A percentile compares a stretch with the other conserved stretches of the same genome.
These are phyloP conservation scores for Chrysoporthe deuterocubensis DNA, from an alignment of 2,329 filamentous ascomycete genomes.

Conservation along the genomic window DNA sequence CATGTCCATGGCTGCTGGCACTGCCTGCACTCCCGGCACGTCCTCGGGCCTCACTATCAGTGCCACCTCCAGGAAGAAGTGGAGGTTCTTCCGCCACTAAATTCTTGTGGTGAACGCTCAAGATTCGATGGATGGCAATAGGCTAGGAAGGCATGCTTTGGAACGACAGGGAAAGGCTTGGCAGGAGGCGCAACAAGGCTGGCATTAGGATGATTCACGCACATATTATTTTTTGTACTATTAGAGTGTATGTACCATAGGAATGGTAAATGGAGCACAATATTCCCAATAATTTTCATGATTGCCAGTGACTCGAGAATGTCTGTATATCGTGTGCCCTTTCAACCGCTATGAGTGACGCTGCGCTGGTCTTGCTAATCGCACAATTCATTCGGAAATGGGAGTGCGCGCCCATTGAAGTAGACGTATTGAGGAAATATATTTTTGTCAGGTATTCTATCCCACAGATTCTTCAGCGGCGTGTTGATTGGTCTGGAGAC, in stretches of 20 bases:
- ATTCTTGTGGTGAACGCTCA: neutral
- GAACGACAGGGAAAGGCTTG: slow-evolving; percentile 5
- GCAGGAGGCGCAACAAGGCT: slow-evolving; percentile 5
- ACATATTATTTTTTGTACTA: slow-evolving; percentile 17
- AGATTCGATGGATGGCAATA: neutral
- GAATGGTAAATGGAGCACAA: neutral
- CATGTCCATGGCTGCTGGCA: slow-evolving; percentile 41
- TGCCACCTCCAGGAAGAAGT: slow-evolving; percentile 19
- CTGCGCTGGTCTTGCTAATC: no score
- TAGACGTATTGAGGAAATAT: no score
- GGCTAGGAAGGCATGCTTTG: slow-evolving; percentile 4
- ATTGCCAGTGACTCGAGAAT: neutral
- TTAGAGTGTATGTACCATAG: slow-evolving; percentile 6
- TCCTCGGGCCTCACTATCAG: slow-evolving; percentile 33
- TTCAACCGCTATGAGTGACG: no score
- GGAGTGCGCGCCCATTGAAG: no score
- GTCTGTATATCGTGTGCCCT: neutral
- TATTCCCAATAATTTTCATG: neutral
- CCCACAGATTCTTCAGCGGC: neutral
- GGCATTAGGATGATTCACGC: slow-evolving; percentile 12
- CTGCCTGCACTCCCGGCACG: slow-evolving; percentile 35
- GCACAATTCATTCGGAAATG: no score
- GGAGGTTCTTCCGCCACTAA: slow-evolving; percentile 13
- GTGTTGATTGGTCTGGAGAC: neutral
- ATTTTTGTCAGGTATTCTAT: neutral